Base-by-base conservation (phyloP, 1,284 basidiomycete genomes). In the Sanguinoderma infundibulare region DNA sequence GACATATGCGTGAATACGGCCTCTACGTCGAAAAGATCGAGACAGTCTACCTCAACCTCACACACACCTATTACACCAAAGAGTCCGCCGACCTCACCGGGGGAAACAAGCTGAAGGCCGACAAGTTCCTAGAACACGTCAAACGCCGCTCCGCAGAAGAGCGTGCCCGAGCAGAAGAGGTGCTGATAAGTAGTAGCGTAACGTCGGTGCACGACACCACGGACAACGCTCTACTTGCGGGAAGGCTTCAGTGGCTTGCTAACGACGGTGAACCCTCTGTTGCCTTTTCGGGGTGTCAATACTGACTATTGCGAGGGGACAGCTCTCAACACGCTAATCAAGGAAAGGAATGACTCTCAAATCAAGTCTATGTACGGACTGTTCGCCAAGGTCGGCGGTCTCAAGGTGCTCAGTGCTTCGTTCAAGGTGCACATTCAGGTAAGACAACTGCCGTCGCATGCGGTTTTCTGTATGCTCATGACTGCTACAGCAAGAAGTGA, bases 251-350 rank as follows among this genome's bases (percentile, higher is more conserved):
- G 35, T 90, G 86, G 85, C 68, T 91, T 10, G 82, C 86, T 1
- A 77, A 78, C 53, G 77, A 79, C 34, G 86, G 90, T 88, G 69
- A 52, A 83, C 68, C 30, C n/a, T 46, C 20, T 24, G 35, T 24
- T 35, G 20, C 32, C 20, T 24, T 7, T 55, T 15, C n/a, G 53
- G 14, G 22, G 9, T 47, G 14, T 15, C 14, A n/a, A 32, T 39
- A 17, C 36, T 54, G 10, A 34, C 26, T 14, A 55, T 35, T 49
- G 55, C 22, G 20, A 4, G 14, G n/a, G 20, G 26, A 26, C 67
- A 92, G 91, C 85, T 20, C 66, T 94, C 34, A 79, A 84, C 12
- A 76, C 79, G 9, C 83, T 87, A 35, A 83, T 94, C 77, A 78
- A 83, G 14, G 73, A 66, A 5, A 81, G 79, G 57, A 80, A 89